These are phyloP conservation scores for Osmozyma mogii DNA, from an alignment of 805 yeast species.

Conservation along the genomic window DNA sequence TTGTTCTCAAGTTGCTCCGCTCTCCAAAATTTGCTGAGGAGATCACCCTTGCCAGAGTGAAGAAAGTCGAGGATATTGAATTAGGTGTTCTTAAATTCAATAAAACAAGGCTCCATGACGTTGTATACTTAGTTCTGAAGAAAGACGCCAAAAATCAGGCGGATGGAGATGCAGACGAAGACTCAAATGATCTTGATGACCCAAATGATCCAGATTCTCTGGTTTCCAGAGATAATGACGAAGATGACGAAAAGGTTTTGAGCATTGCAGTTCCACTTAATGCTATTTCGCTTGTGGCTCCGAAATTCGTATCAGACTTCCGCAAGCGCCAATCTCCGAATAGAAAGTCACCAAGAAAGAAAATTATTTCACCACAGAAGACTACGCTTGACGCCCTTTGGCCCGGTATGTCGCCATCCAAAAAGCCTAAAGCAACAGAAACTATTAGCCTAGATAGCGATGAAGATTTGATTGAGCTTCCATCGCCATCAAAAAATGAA, in stretches of 20 bases:
- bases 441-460: conserved; percentile 3
- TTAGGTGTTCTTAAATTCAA: conserved; percentile 11
- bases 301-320: conserved; percentile 8
- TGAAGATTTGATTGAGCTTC: too few relatives aligned
- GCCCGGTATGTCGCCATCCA: conserved; percentile 7
- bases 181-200: conserved; percentile 1
- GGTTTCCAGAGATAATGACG: conserved; percentile 1
- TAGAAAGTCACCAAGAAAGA: conserved; percentile 12
- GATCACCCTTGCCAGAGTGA: conserved; percentile 8
- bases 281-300: conserved; percentile 11
- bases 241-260: conserved; percentile 7
- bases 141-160: neutral
- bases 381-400: conserved; percentile 20
- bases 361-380: conserved; percentile 13
- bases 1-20: conserved; percentile 8
- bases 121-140: conserved; percentile 6
- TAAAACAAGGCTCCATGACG: conserved; percentile 8
- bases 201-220: conserved; percentile 1
- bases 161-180: conserved; percentile 1
- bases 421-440: neutral
- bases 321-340: conserved; percentile 4
- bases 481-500: too few relatives aligned
- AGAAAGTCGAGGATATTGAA: conserved; percentile 4
- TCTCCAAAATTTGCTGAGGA: conserved; percentile 4
- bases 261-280: conserved; percentile 12